Evolutionary conservation across 352 stramenopile species (phyloP).

Genomic region (Globisporangium echinulatum): DNA sequence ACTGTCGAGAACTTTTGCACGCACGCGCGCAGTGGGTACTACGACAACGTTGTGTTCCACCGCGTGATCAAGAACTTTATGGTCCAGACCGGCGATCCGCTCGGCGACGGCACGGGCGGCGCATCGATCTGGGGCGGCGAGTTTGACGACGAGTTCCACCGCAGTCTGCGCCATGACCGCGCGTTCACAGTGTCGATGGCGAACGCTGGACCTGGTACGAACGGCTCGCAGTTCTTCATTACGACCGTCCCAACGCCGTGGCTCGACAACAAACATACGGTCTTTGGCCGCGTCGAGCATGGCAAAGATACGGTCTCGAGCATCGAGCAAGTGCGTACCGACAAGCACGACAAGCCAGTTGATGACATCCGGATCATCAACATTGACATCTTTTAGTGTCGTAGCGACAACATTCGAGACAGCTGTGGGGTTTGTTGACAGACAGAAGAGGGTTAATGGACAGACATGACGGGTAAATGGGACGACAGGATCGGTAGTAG

Average conservation of each 20-base stretch:
- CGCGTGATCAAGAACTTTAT: conserved; percentile 99
- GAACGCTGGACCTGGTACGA: conserved; percentile 86
- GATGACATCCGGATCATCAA: conserved; percentile 88
- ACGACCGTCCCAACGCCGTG: conserved; percentile 97
- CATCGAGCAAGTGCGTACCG: conserved; percentile 90
- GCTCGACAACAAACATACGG: conserved; percentile 96
- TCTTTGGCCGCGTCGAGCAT: conserved; percentile 87
- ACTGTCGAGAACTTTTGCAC: conserved; percentile 99
- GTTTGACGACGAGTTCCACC: conserved; percentile 99
- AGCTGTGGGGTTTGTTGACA: no score
- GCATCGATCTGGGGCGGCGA: conserved; percentile 98
- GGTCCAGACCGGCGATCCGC: conserved; percentile 94
- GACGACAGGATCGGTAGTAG: no score
- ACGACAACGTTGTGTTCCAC: conserved; percentile 99
- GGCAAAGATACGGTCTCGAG: conserved; percentile 96
- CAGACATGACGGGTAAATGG: no score
- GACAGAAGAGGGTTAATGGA: no score
- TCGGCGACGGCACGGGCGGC: conserved; percentile 96
- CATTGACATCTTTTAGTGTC: conserved; percentile 73
- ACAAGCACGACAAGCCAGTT: conserved; percentile 75
- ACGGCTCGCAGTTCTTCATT: conserved; percentile 97
- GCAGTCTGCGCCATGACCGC: conserved; percentile 91
- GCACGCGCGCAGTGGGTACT: conserved; percentile 96
- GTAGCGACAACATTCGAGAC: no score
- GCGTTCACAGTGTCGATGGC: conserved; percentile 99